A percentile compares a stretch with the other conserved stretches of the same genome.
Conservation (phyloP, 2,329 filamentous ascomycete species). For the Pseudocercospora eumusae region DNA sequence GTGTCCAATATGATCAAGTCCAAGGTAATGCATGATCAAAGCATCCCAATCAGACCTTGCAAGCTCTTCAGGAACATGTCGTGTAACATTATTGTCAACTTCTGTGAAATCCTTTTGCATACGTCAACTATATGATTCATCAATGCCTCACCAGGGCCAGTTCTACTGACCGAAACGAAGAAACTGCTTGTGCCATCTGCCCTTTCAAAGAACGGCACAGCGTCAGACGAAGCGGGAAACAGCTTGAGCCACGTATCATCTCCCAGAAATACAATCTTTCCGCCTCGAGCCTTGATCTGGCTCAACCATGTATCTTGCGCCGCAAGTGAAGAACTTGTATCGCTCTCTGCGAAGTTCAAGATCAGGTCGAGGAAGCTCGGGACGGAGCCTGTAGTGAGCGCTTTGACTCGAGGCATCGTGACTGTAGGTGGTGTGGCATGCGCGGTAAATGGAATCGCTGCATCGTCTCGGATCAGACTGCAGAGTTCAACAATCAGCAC, state of each 20-base stretch:
- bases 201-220: slow-evolving; percentile 67
- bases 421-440: slow-evolving; percentile 96
- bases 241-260: slow-evolving; percentile 98
- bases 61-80: slow-evolving; percentile 79
- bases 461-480: slow-evolving; percentile 80
- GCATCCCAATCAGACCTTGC: slow-evolving; percentile 80
- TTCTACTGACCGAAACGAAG: slow-evolving; percentile 81
- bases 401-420: slow-evolving; percentile 96
- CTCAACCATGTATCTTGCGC: slow-evolving; percentile 94
- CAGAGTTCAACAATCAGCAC: background rate
- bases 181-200: slow-evolving; percentile 95
- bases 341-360: slow-evolving; percentile 91
- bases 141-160: slow-evolving; percentile 35
- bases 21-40: slow-evolving; percentile 93
- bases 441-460: slow-evolving; percentile 88
- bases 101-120: slow-evolving; percentile 84
- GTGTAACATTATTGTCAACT: slow-evolving; percentile 95
- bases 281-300: slow-evolving; percentile 77
- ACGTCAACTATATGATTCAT: slow-evolving; percentile 18
- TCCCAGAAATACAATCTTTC: slow-evolving; percentile 89
- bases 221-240: slow-evolving; percentile 62
- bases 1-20: slow-evolving; percentile 95
- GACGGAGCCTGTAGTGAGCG: slow-evolving; percentile 96
- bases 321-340: slow-evolving; percentile 83
- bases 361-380: slow-evolving; percentile 97